Conservation (phyloP, 495 filamentous ascomycete genomes). For the Cudoniella acicularis region DNA sequence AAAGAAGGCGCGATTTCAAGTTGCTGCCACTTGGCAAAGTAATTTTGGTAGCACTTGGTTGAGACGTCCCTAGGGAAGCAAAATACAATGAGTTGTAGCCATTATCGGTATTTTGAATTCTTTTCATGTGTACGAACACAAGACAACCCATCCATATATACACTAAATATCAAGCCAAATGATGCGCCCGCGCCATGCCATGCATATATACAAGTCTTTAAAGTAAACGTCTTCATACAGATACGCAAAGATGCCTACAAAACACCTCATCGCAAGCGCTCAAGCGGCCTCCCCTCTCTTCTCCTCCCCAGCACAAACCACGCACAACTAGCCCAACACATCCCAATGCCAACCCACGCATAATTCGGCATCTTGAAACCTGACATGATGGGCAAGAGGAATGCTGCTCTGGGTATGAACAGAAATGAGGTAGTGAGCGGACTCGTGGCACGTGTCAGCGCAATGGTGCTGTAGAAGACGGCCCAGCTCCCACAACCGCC, state of each 20-base stretch:
- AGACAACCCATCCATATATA: too few species aligned
- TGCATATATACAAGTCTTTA: neutral
- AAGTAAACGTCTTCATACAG: neutral
- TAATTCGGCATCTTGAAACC: constrained; percentile 33
- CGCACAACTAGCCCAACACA: constrained; percentile 42
- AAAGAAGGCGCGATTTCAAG: too few species aligned
- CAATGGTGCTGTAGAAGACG: constrained; percentile 36
- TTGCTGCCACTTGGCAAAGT: too few species aligned
- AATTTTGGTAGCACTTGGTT: too few species aligned
- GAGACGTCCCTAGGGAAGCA: too few species aligned
- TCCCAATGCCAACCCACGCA: constrained; percentile 41
- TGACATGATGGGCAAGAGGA: constrained; percentile 36
- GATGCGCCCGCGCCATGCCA: neutral
- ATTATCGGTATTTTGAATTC: too few species aligned
- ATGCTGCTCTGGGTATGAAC: constrained; percentile 32
- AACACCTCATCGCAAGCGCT: constrained; percentile 11
- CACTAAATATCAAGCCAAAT: neutral
- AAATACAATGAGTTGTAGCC: too few species aligned
- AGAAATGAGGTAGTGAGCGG: constrained; percentile 40
- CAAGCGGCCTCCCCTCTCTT: constrained; percentile 28
- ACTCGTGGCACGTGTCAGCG: constrained; percentile 37
- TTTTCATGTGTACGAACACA: too few species aligned
- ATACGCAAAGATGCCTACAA: neutral
- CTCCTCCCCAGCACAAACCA: constrained; percentile 44
- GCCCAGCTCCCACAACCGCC: constrained; percentile 28